Evolutionary conservation across 1,139 yeast species (phyloP).

Genomic region (Yamadazyma spencermartinsiae): DNA sequence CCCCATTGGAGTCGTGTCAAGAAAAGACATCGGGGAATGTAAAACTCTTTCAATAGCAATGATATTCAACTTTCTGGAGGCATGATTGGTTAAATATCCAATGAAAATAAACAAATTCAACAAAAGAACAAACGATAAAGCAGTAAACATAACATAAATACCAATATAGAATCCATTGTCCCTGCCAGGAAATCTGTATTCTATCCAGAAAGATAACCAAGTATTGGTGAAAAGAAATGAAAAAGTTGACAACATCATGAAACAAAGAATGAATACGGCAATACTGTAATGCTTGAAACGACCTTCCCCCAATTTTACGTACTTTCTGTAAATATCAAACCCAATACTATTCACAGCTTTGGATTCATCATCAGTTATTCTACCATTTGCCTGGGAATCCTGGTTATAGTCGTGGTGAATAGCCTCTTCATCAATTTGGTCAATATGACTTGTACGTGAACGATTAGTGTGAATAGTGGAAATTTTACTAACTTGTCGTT

Average conservation of each 20-base stretch:
- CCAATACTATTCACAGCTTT: slow-evolving; percentile 41
- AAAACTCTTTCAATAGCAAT: slow-evolving; percentile 37
- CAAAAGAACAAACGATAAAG: slow-evolving; percentile 37
- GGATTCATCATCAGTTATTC: slow-evolving; percentile 30
- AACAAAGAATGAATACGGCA: slow-evolving; percentile 12
- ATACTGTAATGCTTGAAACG: slow-evolving; percentile 23
- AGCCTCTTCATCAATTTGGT: slow-evolving; percentile 21
- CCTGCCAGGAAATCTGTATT: slow-evolving; percentile 46
- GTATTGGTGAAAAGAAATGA: slow-evolving; percentile 66
- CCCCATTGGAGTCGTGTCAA: slow-evolving; percentile 49
- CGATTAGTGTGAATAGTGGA: slow-evolving; percentile 9
- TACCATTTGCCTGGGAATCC: slow-evolving; percentile 25
- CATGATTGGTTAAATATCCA: slow-evolving; percentile 53
- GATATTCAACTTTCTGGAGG: slow-evolving; percentile 41
- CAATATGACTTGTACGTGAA: slow-evolving; percentile 5
- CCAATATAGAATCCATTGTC: slow-evolving; percentile 70
- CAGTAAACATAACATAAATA: slow-evolving; percentile 60
- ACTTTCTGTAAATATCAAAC: slow-evolving; percentile 35
- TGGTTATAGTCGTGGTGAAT: slow-evolving; percentile 16
- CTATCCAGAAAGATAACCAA: slow-evolving; percentile 88
- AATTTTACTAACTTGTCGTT: slow-evolving; percentile 13
- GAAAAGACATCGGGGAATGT: slow-evolving; percentile 47
- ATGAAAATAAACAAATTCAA: slow-evolving; percentile 45
- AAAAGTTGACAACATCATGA: slow-evolving; percentile 52
- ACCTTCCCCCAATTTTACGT: slow-evolving; percentile 61